Percentiles rank a stretch among this genome's conserved stretches.
phyloP scores from a whole-genome alignment of 1,139 yeast genomes.

The Hanseniaspora sp. region DNA sequence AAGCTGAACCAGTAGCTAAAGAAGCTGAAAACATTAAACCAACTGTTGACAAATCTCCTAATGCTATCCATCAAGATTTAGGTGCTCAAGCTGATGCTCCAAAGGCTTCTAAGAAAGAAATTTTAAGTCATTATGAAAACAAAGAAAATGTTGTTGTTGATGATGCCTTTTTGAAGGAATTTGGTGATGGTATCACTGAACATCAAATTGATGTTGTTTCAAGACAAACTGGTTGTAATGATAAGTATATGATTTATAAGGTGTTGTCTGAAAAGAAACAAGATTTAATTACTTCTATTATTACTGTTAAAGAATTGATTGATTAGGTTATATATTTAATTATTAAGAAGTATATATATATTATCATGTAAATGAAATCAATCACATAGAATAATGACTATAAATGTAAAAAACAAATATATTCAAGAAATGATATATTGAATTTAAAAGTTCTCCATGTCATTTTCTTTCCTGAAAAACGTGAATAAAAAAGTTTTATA shows the following conservation, averaged over 20 bases:
- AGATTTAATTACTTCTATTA: slow-evolving; percentile 11
- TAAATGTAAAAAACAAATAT: too few species aligned
- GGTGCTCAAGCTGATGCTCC: slow-evolving; percentile 14
- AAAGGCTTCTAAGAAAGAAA: slow-evolving; percentile 7
- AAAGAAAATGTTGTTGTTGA: slow-evolving; percentile 7
- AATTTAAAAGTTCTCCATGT: too few species aligned
- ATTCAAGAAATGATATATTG: background rate
- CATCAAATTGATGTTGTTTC: slow-evolving; percentile 14
- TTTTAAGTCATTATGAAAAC: slow-evolving; percentile 2
- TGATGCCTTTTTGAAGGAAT: slow-evolving; percentile 8
- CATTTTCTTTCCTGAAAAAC: too few species aligned
- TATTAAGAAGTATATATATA: background rate
- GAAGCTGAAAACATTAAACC: background rate
- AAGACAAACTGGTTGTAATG: slow-evolving; percentile 12
- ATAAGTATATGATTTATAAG: slow-evolving; percentile 11
- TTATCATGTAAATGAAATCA: background rate
- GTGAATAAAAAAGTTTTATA: too few species aligned
- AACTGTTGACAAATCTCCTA: slow-evolving; percentile 4
- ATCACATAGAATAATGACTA: background rate
- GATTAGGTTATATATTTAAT: background rate
- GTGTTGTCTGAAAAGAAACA: slow-evolving; percentile 14
- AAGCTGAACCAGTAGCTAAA: slow-evolving; percentile 2
- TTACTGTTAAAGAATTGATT: slow-evolving; percentile 10
- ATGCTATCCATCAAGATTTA: slow-evolving; percentile 10
- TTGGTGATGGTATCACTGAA: slow-evolving; percentile 11